phyloP scores from a whole-genome alignment of 345 rosid genomes.

The Syzygium jambos region DNA sequence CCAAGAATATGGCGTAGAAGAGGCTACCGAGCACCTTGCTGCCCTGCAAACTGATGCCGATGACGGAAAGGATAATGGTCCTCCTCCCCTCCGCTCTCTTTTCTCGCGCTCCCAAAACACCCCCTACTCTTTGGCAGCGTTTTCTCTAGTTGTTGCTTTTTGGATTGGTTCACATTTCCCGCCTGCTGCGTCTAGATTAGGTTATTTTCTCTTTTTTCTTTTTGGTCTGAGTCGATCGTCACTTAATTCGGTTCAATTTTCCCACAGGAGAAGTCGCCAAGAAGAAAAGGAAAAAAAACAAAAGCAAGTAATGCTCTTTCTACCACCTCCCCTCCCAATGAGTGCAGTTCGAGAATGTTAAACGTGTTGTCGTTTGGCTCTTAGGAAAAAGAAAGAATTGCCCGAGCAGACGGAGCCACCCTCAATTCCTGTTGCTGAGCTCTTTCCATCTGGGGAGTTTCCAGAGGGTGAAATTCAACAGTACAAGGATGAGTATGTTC shows the following conservation, averaged over 20 bases:
- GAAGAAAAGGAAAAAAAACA: conserved; percentile 95
- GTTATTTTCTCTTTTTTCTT: background rate
- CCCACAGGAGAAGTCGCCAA: conserved; percentile 35
- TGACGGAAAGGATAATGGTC: background rate
- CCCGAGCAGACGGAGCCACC: conserved; percentile 87
- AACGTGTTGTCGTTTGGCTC: background rate
- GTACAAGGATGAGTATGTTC: conserved; percentile 84
- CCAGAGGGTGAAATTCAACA: conserved; percentile 99
- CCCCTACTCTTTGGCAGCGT: background rate
- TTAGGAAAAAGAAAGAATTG: conserved; percentile 78
- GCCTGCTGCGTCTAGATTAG: background rate
- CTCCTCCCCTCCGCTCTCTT: background rate
- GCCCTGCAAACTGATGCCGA: background rate
- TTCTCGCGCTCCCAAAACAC: background rate
- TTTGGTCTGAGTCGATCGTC: background rate
- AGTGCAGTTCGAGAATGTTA: background rate
- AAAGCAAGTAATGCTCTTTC: conserved; percentile 72
- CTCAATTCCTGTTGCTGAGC: conserved; percentile 58
- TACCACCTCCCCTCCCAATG: background rate
- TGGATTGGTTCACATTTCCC: background rate
- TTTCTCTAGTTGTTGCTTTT: background rate
- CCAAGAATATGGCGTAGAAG: background rate
- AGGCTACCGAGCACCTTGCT: background rate
- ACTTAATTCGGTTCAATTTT: background rate
- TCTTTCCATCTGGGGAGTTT: conserved; percentile 90